Base-by-base conservation (phyloP, 768 basidiomycete genomes). In the Mycena vitilis region DNA sequence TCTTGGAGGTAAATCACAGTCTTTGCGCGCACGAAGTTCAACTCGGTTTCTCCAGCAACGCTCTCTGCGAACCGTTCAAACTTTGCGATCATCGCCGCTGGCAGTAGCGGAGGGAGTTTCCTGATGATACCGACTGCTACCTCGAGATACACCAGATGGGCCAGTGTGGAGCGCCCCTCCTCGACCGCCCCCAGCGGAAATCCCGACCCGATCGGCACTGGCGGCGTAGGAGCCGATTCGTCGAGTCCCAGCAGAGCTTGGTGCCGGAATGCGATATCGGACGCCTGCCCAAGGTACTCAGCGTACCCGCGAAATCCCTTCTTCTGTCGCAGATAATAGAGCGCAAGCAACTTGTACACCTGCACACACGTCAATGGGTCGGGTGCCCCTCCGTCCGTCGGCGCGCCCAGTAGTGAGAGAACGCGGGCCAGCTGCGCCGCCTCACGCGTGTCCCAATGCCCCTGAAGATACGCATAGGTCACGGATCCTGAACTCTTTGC, bases 141-240 rank as follows among this genome's bases (percentile, higher is more conserved):
- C 52, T 70, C 59, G 2, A 66, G 30, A 34, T 61, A 70, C 5
- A 70, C 60, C 54, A 70, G n/a, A 13, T 62, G 45, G 11, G 69
- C 42, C 1, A 70, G 42, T 8, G 69, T 64, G 2, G 53, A 65
- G 4, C 60, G 49, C 15, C 25, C 69, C 47, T 70, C 69, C 23
- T 64, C 34, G n/a, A 30, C 9, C 40, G 20, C 6, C 7, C 40
- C 42, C 12, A n/a, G 18, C 36, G 59, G n/a, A 11, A 25, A 30
- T 3, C n/a, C 20, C 13, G 40, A 20, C 11, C 22, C 22, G 38
- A 12, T 25, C 15, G 11, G 4, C 1, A 5, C 22, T 9, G 38
- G 11, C 15, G 11, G 4, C 5, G 10, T 13, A 16, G 38, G 11
- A 53, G 4, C 44, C 11, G 45, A 30, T 15, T 63, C 68, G 22